These are phyloP conservation scores for Backusella westeae DNA, from an alignment of 192 early-diverging fungal genomes.

Conservation along the genomic window DNA sequence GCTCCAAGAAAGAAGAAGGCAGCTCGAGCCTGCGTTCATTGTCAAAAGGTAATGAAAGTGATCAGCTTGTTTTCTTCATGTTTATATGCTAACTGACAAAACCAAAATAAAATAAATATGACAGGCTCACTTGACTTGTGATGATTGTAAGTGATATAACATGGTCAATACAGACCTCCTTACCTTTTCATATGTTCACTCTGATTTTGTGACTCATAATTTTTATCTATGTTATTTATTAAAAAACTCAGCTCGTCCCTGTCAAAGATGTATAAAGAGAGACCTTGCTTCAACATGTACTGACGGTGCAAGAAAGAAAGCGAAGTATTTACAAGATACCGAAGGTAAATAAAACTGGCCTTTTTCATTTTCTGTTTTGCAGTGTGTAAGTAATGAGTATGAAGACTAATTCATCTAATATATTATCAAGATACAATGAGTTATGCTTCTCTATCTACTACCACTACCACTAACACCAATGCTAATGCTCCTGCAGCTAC, in stretches of 20 bases:
- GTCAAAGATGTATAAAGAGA: constrained; percentile 82
- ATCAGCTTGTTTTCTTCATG: neutral
- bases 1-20: constrained; percentile 34
- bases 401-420: neutral
- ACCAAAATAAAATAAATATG: neutral
- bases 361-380: neutral
- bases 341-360: constrained; percentile 33
- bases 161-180: neutral
- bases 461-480: neutral
- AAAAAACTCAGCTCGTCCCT: constrained; percentile 65
- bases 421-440: neutral
- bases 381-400: neutral
- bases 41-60: constrained; percentile 43
- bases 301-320: constrained; percentile 88
- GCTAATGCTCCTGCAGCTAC: neutral
- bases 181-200: neutral
- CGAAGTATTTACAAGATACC: constrained; percentile 86
- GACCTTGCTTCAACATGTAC: constrained; percentile 72
- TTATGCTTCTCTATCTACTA: neutral
- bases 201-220: constrained; percentile 8
- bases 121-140: constrained; percentile 69
- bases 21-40: constrained; percentile 58
- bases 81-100: neutral
- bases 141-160: constrained; percentile 53
- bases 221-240: constrained; percentile 4